Evolutionary conservation across 75 land plant species (phyloP).

Genomic region (Sequoia sempervirens): DNA sequence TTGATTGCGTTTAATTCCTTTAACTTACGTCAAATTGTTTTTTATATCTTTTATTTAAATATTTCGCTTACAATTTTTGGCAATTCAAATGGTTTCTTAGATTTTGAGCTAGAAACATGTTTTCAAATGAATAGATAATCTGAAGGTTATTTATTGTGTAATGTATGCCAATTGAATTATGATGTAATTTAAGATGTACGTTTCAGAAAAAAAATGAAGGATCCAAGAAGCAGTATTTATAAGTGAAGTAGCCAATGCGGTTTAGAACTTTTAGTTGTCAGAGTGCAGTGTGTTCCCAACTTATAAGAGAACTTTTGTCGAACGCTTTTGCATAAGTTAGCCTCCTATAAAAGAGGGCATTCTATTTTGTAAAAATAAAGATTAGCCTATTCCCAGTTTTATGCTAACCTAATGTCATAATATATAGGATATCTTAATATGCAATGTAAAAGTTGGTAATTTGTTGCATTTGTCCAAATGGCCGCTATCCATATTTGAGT

Average conservation of each 20-base stretch:
- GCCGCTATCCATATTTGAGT: neutral
- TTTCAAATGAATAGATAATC: neutral
- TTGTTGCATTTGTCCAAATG: neutral
- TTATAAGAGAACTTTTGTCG: too few species aligned
- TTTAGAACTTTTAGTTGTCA: too few species aligned
- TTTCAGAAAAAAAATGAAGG: too few species aligned
- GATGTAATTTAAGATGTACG: neutral
- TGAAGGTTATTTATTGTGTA: neutral
- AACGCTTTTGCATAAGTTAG: too few species aligned
- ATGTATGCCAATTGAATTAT: neutral
- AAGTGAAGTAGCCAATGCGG: too few species aligned
- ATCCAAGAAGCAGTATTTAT: neutral
- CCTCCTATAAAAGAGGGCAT: neutral
- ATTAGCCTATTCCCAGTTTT: neutral
- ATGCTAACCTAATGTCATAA: neutral
- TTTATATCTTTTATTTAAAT: neutral
- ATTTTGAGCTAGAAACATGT: neutral
- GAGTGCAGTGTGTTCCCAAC: too few species aligned
- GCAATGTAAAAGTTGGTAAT: neutral
- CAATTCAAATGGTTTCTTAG: neutral
- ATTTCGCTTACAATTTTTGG: neutral
- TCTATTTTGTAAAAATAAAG: neutral
- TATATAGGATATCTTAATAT: neutral
- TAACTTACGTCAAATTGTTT: neutral
- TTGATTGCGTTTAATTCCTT: neutral